Evolutionary conservation across 2,329 filamentous ascomycete genomes (phyloP).

Genomic region (Neofusicoccum ribis): DNA sequence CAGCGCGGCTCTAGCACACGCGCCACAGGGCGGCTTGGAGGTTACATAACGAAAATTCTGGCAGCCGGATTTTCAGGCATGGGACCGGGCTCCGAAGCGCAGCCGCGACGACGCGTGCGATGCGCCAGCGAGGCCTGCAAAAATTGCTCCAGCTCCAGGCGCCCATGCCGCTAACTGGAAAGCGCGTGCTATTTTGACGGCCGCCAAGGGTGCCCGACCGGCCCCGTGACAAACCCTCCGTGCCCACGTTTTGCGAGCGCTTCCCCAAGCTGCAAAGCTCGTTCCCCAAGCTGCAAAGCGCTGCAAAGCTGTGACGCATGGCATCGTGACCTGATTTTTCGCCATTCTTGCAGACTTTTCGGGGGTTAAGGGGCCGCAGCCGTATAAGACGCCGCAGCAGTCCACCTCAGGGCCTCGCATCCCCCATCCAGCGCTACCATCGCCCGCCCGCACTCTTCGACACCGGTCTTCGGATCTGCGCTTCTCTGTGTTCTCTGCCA

Average conservation of each 20-base stretch:
- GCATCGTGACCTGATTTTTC: constrained; percentile 20
- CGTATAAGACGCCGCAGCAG: constrained; percentile 17
- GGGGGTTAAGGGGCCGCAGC: constrained; percentile 1
- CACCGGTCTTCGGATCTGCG: constrained; percentile 2
- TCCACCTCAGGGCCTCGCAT: background rate
- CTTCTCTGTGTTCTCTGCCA: constrained; percentile 4
- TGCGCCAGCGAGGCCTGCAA: background rate
- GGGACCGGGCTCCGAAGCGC: constrained; percentile 4
- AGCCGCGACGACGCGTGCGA: constrained; percentile 10
- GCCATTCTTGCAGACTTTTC: constrained; percentile 17
- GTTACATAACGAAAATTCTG: constrained; percentile 11
- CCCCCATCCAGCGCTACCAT: background rate
- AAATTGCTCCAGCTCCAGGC: constrained; percentile 24
- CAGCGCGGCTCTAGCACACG: constrained; percentile 13
- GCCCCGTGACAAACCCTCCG: constrained; percentile 4
- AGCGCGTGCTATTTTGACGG: constrained; percentile 27
- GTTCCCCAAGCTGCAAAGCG: constrained; percentile 22
- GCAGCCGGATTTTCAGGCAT: constrained; percentile 7
- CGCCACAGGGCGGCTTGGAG: constrained; percentile 9
- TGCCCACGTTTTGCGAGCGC: constrained; percentile 3
- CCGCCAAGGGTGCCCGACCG: background rate
- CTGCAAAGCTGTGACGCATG: constrained; percentile 15
- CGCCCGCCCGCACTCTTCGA: background rate
- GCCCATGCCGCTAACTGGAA: constrained; percentile 47
- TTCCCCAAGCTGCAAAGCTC: constrained; percentile 21